Conservation (phyloP, 2,329 filamentous ascomycete genomes). For the Fusarium sp. region DNA sequence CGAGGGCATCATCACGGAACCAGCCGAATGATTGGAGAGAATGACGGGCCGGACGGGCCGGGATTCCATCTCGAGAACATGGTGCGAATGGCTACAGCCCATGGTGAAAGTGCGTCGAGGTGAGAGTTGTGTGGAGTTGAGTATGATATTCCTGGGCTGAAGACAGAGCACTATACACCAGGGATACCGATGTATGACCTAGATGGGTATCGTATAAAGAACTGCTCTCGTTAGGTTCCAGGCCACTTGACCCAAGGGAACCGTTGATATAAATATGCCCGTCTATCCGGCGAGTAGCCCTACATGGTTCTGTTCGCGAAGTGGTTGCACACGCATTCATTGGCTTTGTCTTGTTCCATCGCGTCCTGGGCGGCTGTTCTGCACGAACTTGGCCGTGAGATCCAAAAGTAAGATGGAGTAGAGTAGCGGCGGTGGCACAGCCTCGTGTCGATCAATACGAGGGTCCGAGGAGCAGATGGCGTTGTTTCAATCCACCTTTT, state of each 20-base stretch:
- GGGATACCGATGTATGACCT: neutral
- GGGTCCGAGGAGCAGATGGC: constrained; percentile 30
- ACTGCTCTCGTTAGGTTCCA: constrained; percentile 3
- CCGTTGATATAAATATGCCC: constrained; percentile 25
- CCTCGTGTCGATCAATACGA: constrained; percentile 38
- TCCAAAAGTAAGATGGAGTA: constrained; percentile 20
- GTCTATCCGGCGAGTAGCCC: constrained; percentile 3
- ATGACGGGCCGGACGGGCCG: constrained; percentile 30
- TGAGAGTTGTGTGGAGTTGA: neutral
- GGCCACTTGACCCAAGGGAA: constrained; percentile 17
- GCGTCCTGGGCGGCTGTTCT: constrained; percentile 20
- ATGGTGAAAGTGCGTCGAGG: constrained; percentile 12
- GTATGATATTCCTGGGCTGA: neutral
- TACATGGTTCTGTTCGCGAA: neutral
- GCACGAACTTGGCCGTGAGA: constrained; percentile 14
- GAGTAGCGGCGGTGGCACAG: constrained; percentile 24
- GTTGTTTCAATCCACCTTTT: constrained; percentile 27
- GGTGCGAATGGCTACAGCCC: constrained; percentile 34
- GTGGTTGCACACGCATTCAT: constrained; percentile 8
- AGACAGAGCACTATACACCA: constrained; percentile 2
- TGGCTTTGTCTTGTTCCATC: neutral
- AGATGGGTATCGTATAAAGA: constrained; percentile 10
- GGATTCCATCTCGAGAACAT: constrained; percentile 34
- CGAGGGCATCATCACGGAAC: constrained; percentile 27
- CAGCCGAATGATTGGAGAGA: constrained; percentile 31